Conservation (phyloP, 2,329 filamentous ascomycete genomes). For the Stachybotrys chlorohalonatus region DNA sequence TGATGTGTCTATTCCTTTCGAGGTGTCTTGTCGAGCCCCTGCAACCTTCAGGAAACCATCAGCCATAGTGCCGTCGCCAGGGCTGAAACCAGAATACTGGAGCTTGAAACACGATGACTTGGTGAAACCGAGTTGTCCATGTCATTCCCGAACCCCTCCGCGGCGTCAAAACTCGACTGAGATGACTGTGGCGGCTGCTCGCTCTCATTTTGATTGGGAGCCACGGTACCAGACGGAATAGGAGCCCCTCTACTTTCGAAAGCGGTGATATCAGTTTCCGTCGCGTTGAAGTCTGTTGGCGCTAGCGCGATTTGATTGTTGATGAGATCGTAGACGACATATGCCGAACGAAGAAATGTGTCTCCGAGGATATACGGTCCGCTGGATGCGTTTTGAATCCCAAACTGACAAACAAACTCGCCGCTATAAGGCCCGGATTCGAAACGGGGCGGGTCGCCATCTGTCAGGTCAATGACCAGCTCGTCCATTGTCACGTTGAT, state of each 20-base stretch:
- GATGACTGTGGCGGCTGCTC: conserved; percentile 7
- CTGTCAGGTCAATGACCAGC: conserved; percentile 39
- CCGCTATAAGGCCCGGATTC: conserved; percentile 31
- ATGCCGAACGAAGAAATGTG: conserved; percentile 50
- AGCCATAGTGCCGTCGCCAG: no score
- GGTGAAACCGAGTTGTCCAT: no score
- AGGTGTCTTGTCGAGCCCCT: no score
- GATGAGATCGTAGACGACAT: conserved; percentile 50
- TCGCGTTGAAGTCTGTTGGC: conserved; percentile 46
- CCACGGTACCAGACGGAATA: conserved; percentile 41
- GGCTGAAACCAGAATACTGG: no score
- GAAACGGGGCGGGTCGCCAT: conserved; percentile 24
- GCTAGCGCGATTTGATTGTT: conserved; percentile 49
- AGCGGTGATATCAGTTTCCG: conserved; percentile 36
- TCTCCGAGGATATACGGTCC: conserved; percentile 43
- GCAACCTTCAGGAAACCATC: no score
- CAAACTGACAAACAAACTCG: conserved; percentile 42
- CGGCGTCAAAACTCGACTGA: conserved; percentile 14
- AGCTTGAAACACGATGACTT: no score
- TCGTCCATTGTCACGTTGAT: conserved; percentile 48
- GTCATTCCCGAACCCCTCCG: conserved; percentile 16
- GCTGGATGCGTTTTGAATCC: conserved; percentile 41
- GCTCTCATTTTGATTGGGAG: conserved; percentile 27
- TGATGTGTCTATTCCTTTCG: no score
- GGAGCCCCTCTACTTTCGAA: conserved; percentile 39